Conservation (phyloP, 2,329 filamentous ascomycete genomes). For the Emericellopsis cladophorae region DNA sequence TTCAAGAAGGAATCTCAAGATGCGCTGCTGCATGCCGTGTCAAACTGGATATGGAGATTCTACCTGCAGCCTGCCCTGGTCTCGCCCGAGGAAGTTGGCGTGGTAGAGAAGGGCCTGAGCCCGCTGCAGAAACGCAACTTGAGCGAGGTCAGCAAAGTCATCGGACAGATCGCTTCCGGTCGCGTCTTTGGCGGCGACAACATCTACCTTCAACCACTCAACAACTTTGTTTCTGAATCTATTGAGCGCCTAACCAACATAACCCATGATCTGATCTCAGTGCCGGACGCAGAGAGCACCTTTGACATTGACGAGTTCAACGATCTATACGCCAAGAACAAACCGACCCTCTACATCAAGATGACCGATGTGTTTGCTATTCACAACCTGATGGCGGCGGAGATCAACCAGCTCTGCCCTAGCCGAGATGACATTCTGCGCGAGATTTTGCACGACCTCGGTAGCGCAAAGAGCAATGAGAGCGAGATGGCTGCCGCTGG, state of each 20-base stretch:
- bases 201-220: conserved; percentile 88
- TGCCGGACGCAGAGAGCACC: conserved; percentile 76
- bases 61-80: conserved; percentile 84
- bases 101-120: conserved; percentile 78
- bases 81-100: conserved; percentile 85
- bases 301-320: conserved; percentile 99
- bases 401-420: conserved; percentile 67
- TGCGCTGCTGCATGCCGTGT: conserved; percentile 69
- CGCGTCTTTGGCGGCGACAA: conserved; percentile 88
- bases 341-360: conserved; percentile 98
- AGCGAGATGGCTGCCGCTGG: conserved; percentile 81
- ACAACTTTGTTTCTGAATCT: conserved; percentile 79
- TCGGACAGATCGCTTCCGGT: conserved; percentile 79
- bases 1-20: conserved; percentile 73
- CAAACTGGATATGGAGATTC: conserved; percentile 86
- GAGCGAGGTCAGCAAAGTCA: conserved; percentile 78
- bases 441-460: conserved; percentile 85
- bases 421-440: conserved; percentile 75
- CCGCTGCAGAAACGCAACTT: conserved; percentile 90
- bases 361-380: conserved; percentile 96
- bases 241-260: conserved; percentile 68
- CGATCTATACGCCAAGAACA: conserved; percentile 89
- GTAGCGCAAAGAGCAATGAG: conserved; percentile 93
- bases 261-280: conserved; percentile 65
- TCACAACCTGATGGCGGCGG: conserved; percentile 72